Conservation (phyloP, 495 filamentous ascomycete genomes). For the Penicillium salamii region DNA sequence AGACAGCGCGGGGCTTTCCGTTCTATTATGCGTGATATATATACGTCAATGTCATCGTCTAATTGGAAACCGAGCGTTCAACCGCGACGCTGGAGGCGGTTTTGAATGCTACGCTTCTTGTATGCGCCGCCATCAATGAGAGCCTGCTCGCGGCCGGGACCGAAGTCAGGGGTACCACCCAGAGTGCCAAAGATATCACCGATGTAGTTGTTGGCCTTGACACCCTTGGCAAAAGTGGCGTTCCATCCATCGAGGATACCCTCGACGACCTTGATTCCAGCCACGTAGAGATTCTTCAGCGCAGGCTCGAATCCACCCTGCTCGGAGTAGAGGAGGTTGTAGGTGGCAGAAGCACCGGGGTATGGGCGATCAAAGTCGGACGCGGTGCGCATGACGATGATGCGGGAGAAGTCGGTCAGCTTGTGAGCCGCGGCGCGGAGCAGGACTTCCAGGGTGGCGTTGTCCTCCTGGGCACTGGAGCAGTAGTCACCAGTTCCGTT, state of each 20-base stretch:
- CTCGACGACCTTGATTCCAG: slow-evolving; percentile 63
- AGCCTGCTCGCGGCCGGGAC: slow-evolving; percentile 43
- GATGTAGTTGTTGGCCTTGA: slow-evolving; percentile 66
- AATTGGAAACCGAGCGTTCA: too few species aligned
- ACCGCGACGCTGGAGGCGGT: slow-evolving; percentile 9
- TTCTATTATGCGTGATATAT: too few species aligned
- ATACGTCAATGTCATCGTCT: too few species aligned
- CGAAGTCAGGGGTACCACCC: slow-evolving; percentile 66
- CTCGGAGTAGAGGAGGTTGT: slow-evolving; percentile 56
- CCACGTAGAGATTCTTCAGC: slow-evolving; percentile 63
- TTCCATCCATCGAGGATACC: slow-evolving; percentile 64
- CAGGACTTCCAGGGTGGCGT: slow-evolving; percentile 65
- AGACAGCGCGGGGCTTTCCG: too few species aligned
- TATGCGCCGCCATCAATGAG: slow-evolving; percentile 25
- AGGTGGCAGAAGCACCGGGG: slow-evolving; percentile 47
- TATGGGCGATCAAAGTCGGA: slow-evolving; percentile 71
- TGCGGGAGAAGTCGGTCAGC: slow-evolving; percentile 62
- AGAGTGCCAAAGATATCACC: slow-evolving; percentile 70
- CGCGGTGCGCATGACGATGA: slow-evolving; percentile 72
- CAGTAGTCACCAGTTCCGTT: slow-evolving; percentile 69
- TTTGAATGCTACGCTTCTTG: slow-evolving; percentile 23
- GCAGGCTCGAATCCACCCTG: slow-evolving; percentile 59
- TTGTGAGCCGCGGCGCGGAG: slow-evolving; percentile 54
- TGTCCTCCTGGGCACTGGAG: slow-evolving; percentile 72
- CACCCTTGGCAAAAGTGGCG: slow-evolving; percentile 52